Evolutionary conservation across 2,329 filamentous ascomycete species (phyloP), one percentile per base, ranked within the genome.

Genomic region (Aspergillus caelatus): DNA sequence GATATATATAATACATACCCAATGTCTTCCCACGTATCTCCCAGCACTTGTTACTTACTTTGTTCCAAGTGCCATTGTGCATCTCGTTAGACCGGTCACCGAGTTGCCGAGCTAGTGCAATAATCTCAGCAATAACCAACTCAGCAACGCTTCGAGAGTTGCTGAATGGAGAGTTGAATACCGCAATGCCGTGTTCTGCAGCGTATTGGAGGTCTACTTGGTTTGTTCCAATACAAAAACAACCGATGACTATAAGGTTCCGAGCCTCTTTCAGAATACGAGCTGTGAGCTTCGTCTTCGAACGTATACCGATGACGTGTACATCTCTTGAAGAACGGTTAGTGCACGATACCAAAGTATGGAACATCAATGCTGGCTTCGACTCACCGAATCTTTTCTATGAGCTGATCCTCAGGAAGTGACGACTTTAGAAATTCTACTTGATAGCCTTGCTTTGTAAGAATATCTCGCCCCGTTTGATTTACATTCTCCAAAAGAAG

Each of bases 111-210:
- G 95, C 95, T 60, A 99, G 89, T 45, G 86, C 84, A 74, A 99
- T 97, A 75, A 99, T 94, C 80, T 97, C 94, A 60, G 85, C 91
- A 76, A 99, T 97, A 71, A 98, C 93, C 62, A 98, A 85, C 83
- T 99, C 95, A 62, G 95, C 95, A 58, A 99, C 95, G 77, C 92
- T 96, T 77, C 95, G 91, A 10, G 94, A 98, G 82, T 99, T 99
- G 81, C 92, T 94, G 81, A 99, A 99, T 1, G 95, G 95, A 53
- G 95, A 98, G 82, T 99, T 99, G 88, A 99, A 99, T 68, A 99
- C 95, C 41, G 94, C 93, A 77, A 98, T 97, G 69, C 95, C 79
- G 64, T 81, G 75, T 21, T 78, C 75, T n/a, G 78, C 78, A 6
- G 78, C 78, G 71, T 78, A 81, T 67, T 81, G 78, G 30, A 81